These are phyloP conservation scores for Aquilaria agallochum DNA, from an alignment of 441 rosid genomes.

Conservation along the genomic window DNA sequence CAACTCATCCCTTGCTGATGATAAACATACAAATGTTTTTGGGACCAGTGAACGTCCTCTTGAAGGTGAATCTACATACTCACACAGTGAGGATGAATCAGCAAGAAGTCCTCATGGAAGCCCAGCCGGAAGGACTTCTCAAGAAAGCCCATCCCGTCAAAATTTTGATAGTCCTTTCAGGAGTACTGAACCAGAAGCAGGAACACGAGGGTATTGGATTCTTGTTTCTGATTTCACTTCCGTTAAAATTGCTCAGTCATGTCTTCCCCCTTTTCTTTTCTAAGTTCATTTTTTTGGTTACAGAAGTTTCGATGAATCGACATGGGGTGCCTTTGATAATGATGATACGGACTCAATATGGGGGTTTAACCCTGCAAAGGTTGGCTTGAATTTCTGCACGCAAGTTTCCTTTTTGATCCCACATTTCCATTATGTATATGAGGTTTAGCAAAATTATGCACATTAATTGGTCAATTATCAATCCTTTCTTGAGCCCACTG, in stretches of 20 bases:
- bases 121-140: slow-evolving; percentile 54
- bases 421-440: too few species aligned
- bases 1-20: slow-evolving; percentile 49
- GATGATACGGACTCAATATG: slow-evolving; percentile 92
- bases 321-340: slow-evolving; percentile 92
- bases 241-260: too few species aligned
- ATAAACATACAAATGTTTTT: slow-evolving; percentile 38
- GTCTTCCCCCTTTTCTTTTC: background rate
- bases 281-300: slow-evolving; percentile 5
- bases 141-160: slow-evolving; percentile 59
- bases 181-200: slow-evolving; percentile 60
- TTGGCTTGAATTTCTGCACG: slow-evolving; percentile 26
- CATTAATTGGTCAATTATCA: too few species aligned
- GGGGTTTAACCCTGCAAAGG: slow-evolving; percentile 86
- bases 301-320: slow-evolving; percentile 84
- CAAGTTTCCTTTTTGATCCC: slow-evolving; percentile 8
- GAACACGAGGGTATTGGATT: slow-evolving; percentile 38
- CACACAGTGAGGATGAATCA: slow-evolving; percentile 79
- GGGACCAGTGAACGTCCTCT: slow-evolving; percentile 38
- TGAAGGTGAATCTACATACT: slow-evolving; percentile 59
- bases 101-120: slow-evolving; percentile 86
- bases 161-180: slow-evolving; percentile 55
- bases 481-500: too few species aligned
- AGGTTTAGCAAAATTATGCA: too few species aligned
- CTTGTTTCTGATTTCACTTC: too few species aligned